phyloP scores from a whole-genome alignment of 129 eudicot genomes.

The Saussurea involucrata region DNA sequence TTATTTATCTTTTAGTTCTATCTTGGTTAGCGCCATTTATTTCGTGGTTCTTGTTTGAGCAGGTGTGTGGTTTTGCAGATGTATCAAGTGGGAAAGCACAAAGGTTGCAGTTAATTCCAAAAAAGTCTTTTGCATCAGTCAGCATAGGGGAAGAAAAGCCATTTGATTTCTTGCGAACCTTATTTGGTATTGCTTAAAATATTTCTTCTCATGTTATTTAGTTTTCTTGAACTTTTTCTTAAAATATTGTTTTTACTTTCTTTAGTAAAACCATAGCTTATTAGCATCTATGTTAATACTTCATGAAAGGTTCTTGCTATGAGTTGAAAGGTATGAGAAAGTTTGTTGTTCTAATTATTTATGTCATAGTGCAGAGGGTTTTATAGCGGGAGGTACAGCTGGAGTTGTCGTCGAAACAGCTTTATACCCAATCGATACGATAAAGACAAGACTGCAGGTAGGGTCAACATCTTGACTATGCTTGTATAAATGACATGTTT shows the following conservation, averaged over 20 bases:
- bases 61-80: constrained; percentile 72
- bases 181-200: constrained; percentile 55
- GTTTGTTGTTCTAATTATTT: constrained; percentile 12
- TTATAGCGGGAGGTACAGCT: constrained; percentile 96
- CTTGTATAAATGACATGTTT: not conserved
- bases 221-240: not conserved
- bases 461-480: constrained; percentile 28
- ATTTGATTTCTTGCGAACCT: constrained; percentile 72
- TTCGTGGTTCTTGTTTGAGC: constrained; percentile 39
- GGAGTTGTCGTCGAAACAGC: constrained; percentile 98
- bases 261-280: not conserved
- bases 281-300: not conserved
- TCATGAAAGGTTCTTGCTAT: not conserved
- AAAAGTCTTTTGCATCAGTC: constrained; percentile 76
- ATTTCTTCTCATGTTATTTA: not conserved
- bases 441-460: constrained; percentile 93
- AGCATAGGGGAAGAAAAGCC: constrained; percentile 75
- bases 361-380: constrained; percentile 65
- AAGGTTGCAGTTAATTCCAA: constrained; percentile 41
- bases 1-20: not conserved
- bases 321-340: not conserved
- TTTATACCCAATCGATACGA: constrained; percentile 94
- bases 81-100: constrained; percentile 47
- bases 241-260: not conserved
- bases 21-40: constrained; percentile 30